Evolutionary conservation across 2,329 filamentous ascomycete genomes (phyloP), one percentile per base, ranked within the genome.

Genomic region (Endoconidiophora laricicola): DNA sequence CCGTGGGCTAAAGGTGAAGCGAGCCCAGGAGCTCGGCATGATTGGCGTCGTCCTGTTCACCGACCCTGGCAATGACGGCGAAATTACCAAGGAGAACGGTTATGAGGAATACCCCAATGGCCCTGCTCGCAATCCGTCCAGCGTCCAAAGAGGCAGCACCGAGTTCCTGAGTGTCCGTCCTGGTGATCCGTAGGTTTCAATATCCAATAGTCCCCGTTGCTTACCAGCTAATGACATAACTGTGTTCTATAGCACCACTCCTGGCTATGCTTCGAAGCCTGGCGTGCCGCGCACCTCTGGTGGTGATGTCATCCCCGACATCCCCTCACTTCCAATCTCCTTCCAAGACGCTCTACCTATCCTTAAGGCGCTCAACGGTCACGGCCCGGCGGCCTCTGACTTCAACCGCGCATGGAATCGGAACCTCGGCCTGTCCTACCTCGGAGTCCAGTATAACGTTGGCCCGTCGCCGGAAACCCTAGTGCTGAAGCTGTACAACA

Each of bases 251-350:
- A 69, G 67, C 45, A 94, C 91, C 0, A 96, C 91, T 0, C 86
- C 87, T 16, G 91, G 91, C 9, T 95, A 94, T 60, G 84, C 90
- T 6, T 94, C 87, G 0, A 90, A 90, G 62, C 90, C 88, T 4
- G 90, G 83, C n/a, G 83, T 72, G 22, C 84, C 86, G 36, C 81
- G 90, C 22, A 71, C 78, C 52, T 77, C 86, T 6, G 77, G 81
- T 0, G 71, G 86, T 18, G 69, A 74, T 24, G 73, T 75, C 5
- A 91, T 82, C 29, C 85, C 91, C 0, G 79, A 76, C 2, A 96
- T 96, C 49, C 90, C 91, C 0, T 96, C 90, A 0, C 68, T 95
- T 1, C 90, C 90, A 3, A 84, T 96, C 47, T 95, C 90, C 0
- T 95, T 94, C 61, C 66, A 70, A 5, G 90, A 96, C 57, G 88